Percentiles rank a stretch among this genome's conserved stretches.
Conservation (phyloP, 768 basidiomycete genomes). For the Collybia sordida region DNA sequence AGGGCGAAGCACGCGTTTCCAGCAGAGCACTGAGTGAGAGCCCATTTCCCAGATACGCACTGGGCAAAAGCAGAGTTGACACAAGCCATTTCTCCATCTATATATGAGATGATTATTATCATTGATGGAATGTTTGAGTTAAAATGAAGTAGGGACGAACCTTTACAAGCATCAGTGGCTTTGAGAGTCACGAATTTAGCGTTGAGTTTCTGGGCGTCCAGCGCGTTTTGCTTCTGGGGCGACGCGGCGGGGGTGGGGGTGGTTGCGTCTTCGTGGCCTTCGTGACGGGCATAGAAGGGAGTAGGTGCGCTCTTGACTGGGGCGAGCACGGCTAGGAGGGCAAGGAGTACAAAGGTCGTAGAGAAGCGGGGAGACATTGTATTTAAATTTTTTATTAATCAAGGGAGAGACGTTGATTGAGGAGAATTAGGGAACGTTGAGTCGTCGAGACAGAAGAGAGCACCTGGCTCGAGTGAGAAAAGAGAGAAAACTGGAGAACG, state of each 20-base stretch:
- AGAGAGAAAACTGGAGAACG: neutral
- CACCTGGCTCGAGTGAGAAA: constrained; percentile 15
- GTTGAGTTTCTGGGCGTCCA: constrained; percentile 51
- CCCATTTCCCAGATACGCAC: constrained; percentile 41
- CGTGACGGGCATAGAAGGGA: constrained; percentile 22
- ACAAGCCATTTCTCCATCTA: constrained; percentile 40
- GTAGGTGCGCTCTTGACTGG: constrained; percentile 35
- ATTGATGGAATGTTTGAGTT: neutral
- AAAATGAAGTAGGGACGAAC: constrained; percentile 24
- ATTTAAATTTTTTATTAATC: neutral
- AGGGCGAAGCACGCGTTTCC: constrained; percentile 45
- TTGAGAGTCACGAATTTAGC: constrained; percentile 44
- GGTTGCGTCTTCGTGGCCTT: constrained; percentile 21
- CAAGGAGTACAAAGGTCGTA: constrained; percentile 14
- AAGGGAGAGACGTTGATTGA: neutral
- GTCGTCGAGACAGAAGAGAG: constrained; percentile 17
- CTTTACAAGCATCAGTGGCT: constrained; percentile 44
- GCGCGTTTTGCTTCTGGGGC: constrained; percentile 37
- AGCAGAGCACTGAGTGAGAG: constrained; percentile 30
- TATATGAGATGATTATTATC: constrained; percentile 27
- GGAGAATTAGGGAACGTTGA: constrained; percentile 12
- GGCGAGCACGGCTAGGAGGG: constrained; percentile 22
- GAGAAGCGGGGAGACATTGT: constrained; percentile 8
- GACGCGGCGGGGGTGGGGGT: constrained; percentile 1
- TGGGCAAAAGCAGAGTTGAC: constrained; percentile 40